These are phyloP conservation scores for Ceratobasidium sp. DNA, from an alignment of 1,284 basidiomycete species.

Conservation along the genomic window DNA sequence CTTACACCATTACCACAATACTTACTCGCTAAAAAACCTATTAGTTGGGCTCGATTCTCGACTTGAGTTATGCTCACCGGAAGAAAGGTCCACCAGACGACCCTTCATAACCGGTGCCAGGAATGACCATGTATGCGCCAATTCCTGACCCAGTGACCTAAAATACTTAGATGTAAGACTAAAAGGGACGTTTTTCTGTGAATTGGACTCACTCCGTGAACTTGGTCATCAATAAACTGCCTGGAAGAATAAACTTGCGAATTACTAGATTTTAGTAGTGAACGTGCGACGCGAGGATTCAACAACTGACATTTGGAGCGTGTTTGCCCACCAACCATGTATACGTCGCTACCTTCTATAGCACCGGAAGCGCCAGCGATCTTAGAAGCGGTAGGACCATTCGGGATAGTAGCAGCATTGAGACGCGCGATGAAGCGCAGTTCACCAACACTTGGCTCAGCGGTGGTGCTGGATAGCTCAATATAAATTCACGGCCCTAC, in stretches of 20 bases:
- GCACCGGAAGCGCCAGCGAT: constrained; percentile 53
- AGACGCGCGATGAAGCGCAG: constrained; percentile 66
- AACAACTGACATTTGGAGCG: constrained; percentile 44
- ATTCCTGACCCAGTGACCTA: constrained; percentile 42
- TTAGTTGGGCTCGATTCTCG: constrained; percentile 34
- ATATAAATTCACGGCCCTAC: neutral
- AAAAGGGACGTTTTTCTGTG: neutral
- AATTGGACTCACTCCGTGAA: constrained; percentile 41
- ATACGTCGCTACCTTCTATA: constrained; percentile 48
- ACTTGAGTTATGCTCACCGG: constrained; percentile 34
- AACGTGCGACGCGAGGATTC: too few relatives aligned
- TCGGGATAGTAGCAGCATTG: constrained; percentile 59
- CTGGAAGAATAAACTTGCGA: constrained; percentile 38
- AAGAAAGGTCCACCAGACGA: constrained; percentile 60
- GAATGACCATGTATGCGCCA: constrained; percentile 55
- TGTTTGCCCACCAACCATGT: constrained; percentile 39
- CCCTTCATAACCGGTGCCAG: constrained; percentile 60
- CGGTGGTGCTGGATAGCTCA: constrained; percentile 28
- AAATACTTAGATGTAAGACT: neutral
- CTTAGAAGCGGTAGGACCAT: constrained; percentile 59
- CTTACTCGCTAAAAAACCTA: constrained; percentile 21
- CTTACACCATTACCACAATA: neutral
- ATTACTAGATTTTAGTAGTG: neutral
- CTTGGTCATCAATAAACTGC: constrained; percentile 47
- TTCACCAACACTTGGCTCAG: constrained; percentile 63